phyloP scores from a whole-genome alignment of 768 basidiomycete species.

The Amylocystis lapponica region DNA sequence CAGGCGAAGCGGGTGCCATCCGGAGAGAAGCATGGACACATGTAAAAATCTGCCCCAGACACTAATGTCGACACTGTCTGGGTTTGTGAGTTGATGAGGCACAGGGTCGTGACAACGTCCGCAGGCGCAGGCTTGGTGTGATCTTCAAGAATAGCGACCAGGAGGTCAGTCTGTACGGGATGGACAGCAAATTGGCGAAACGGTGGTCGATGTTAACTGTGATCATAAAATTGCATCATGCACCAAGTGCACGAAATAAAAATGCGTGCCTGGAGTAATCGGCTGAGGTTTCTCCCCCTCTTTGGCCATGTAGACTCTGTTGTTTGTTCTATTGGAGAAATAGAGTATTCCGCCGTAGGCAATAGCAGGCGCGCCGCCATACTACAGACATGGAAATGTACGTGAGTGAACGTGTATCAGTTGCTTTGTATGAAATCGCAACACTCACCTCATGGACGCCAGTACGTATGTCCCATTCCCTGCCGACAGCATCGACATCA shows the following conservation, averaged over 20 bases:
- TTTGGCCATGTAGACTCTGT: constrained; percentile 42
- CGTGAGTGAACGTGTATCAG: not conserved
- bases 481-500: constrained; percentile 46
- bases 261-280: constrained; percentile 51
- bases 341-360: constrained; percentile 42
- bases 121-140: constrained; percentile 49
- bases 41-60: constrained; percentile 65
- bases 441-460: constrained; percentile 48
- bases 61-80: constrained; percentile 39
- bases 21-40: constrained; percentile 48
- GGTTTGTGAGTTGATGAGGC: constrained; percentile 42
- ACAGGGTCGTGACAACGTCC: constrained; percentile 48
- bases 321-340: constrained; percentile 50
- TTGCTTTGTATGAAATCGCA: not conserved
- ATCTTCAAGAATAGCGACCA: constrained; percentile 62
- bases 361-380: constrained; percentile 57
- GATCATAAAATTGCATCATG: not conserved
- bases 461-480: constrained; percentile 50
- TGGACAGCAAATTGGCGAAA: constrained; percentile 58
- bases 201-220: constrained; percentile 46
- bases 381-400: constrained; percentile 27
- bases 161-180: constrained; percentile 41
- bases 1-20: constrained; percentile 51
- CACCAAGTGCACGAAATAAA: constrained; percentile 1
- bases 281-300: constrained; percentile 31